Conservation (phyloP, 805 yeast species). For the Tetrapisispora taiwanensis region DNA sequence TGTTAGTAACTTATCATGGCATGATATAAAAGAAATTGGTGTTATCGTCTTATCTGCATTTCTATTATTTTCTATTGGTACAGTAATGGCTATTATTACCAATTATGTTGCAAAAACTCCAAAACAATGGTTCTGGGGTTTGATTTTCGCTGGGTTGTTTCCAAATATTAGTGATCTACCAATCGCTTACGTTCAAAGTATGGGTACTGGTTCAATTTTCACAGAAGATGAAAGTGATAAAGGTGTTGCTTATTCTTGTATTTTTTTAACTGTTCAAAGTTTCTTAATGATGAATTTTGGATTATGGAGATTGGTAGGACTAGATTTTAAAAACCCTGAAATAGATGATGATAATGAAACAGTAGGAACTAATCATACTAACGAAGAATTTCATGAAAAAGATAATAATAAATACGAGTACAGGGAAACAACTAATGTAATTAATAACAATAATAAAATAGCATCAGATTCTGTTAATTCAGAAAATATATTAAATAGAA, state of each 20-base stretch:
- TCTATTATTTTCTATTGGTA: conserved; percentile 38
- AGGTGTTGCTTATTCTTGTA: conserved; percentile 75
- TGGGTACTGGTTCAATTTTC: conserved; percentile 52
- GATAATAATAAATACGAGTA: background rate
- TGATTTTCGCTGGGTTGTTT: conserved; percentile 59
- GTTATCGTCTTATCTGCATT: conserved; percentile 43
- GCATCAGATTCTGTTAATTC: background rate
- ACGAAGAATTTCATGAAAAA: background rate
- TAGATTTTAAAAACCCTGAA: conserved; percentile 46
- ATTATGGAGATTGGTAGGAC: conserved; percentile 53
- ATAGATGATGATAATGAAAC: conserved; percentile 15
- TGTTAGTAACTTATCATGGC: conserved; percentile 52
- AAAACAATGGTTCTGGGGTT: conserved; percentile 65
- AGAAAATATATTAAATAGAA: background rate
- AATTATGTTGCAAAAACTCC: conserved; percentile 51
- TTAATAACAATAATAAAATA: background rate
- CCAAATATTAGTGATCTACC: conserved; percentile 80
- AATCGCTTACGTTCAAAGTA: conserved; percentile 68
- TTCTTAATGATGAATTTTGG: conserved; percentile 69
- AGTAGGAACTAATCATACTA: background rate
- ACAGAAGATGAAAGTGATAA: conserved; percentile 44
- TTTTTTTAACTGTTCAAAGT: conserved; percentile 56
- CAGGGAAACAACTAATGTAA: conserved; percentile 3
- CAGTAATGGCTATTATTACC: conserved; percentile 32
- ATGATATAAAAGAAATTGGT: conserved; percentile 64